Evolutionary conservation across 352 stramenopile genomes (phyloP).

Genomic region (Phytopythium boreale): DNA sequence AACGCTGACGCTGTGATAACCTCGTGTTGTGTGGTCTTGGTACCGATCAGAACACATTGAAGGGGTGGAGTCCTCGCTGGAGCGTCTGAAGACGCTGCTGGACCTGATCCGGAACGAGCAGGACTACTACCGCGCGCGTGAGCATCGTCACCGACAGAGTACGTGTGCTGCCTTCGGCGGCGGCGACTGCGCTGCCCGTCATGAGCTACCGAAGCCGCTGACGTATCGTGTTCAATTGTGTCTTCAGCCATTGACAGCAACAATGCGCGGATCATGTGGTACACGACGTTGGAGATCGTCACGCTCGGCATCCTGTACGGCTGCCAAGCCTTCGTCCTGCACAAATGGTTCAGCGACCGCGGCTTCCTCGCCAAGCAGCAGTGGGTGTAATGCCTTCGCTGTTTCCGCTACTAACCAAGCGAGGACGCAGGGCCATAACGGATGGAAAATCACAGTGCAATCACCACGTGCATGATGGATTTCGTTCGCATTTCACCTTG

Average conservation of each 20-base stretch:
- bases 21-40: background rate
- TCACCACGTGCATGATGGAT: background rate
- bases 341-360: slow-evolving; percentile 85
- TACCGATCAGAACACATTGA: slow-evolving; percentile 56
- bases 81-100: slow-evolving; percentile 56
- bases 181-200: too few relatives aligned
- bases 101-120: slow-evolving; percentile 77
- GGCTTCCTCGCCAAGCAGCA: slow-evolving; percentile 66
- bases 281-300: slow-evolving; percentile 66
- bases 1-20: background rate
- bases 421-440: background rate
- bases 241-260: slow-evolving; percentile 70
- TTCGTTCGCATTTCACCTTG: background rate
- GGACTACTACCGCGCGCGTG: slow-evolving; percentile 67
- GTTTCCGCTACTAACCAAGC: background rate
- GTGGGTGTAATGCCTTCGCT: slow-evolving; percentile 40
- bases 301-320: slow-evolving; percentile 71
- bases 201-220: too few relatives aligned
- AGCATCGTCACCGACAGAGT: slow-evolving; percentile 75
- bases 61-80: slow-evolving; percentile 58
- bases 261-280: slow-evolving; percentile 75
- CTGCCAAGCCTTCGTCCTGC: slow-evolving; percentile 68
- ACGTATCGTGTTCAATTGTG: background rate
- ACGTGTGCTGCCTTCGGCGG: slow-evolving; percentile 15
- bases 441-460: background rate